Evolutionary conservation across 73 alveolate genomes (phyloP).

Genomic region (Stentor roeselii): DNA sequence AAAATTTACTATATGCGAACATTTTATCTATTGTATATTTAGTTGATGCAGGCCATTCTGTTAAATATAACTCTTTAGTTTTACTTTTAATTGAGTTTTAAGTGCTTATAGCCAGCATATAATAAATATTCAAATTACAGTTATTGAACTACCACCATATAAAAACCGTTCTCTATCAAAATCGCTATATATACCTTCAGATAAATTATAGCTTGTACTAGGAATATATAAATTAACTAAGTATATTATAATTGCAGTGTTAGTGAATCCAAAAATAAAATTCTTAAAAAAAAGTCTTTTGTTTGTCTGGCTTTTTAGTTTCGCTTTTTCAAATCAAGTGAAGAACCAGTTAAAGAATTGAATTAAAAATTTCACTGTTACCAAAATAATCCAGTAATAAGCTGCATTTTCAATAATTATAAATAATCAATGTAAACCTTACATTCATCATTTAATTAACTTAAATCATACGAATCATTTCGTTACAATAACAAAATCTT

Average conservation of each 20-base stretch:
- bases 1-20: not conserved
- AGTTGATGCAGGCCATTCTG: not conserved
- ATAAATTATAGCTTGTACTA: not conserved
- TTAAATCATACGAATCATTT: too few species aligned
- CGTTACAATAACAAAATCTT: not conserved
- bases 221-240: not conserved
- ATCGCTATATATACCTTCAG: not conserved
- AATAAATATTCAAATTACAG: not conserved
- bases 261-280: not conserved
- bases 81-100: not conserved
- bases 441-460: too few species aligned
- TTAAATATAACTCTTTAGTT: not conserved
- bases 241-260: not conserved
- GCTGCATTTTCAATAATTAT: not conserved
- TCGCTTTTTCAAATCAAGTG: slow-evolving; percentile 40
- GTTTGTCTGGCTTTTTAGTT: slow-evolving; percentile 32
- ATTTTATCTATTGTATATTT: not conserved
- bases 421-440: too few species aligned
- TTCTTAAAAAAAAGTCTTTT: slow-evolving; percentile 20
- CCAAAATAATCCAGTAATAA: not conserved
- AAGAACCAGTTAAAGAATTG: slow-evolving; percentile 29
- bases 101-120: not conserved
- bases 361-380: slow-evolving; percentile 11
- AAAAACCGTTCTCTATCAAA: slow-evolving; percentile 5
- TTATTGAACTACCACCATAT: not conserved